Conservation (phyloP, 2,329 filamentous ascomycete species). For the Waltergamsia citrina region DNA sequence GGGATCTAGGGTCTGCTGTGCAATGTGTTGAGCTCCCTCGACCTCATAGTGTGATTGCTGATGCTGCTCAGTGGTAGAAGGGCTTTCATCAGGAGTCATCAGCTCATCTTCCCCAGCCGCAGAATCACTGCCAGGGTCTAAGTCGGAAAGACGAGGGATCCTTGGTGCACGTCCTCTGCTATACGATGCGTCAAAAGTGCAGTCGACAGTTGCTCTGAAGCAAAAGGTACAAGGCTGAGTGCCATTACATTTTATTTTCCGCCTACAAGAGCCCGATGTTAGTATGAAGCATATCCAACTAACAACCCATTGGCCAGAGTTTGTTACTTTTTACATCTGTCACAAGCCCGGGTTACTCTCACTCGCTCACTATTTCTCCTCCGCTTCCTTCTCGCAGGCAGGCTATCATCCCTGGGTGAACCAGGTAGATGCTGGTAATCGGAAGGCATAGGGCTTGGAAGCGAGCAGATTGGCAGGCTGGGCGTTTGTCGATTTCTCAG, state of each 20-base stretch:
- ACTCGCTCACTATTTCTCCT: background rate
- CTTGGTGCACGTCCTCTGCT: background rate
- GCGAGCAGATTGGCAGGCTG: no score
- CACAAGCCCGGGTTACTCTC: background rate
- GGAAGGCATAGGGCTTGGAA: no score
- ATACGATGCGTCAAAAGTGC: background rate
- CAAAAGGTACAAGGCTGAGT: background rate
- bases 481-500: no score
- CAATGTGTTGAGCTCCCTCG: no score
- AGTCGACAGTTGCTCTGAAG: background rate
- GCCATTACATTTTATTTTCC: slow-evolving; percentile 1
- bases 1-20: no score
- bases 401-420: background rate
- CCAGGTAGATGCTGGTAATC: background rate
- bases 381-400: background rate
- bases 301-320: background rate
- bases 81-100: no score
- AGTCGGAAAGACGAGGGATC: background rate
- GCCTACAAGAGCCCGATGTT: background rate
- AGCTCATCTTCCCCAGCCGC: no score
- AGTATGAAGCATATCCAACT: background rate
- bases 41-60: no score
- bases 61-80: no score
- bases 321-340: slow-evolving; percentile 1
- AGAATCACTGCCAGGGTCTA: background rate